Base-by-base conservation (phyloP, 106 monocot species). In the Allium sativum region DNA sequence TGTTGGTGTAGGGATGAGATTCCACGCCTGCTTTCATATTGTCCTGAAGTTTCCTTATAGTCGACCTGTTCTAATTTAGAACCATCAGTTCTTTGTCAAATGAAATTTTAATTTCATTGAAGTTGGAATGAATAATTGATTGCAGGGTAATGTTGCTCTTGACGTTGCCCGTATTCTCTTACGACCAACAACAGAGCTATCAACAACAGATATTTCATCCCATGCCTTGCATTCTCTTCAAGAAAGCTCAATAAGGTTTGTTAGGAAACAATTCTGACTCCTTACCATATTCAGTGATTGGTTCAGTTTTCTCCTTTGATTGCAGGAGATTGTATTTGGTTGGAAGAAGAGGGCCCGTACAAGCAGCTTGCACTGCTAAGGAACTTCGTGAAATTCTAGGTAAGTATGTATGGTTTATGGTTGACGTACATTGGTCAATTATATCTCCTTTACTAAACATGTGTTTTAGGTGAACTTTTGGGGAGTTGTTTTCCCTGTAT, bases 121-220 rank as follows among this genome's bases (percentile, higher is more conserved):
- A 31, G 31, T 0, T 31, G 31, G 31, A 31, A 31, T 31, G 31
- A 47, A 20, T 42, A 10, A 31, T 21, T 42, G 57, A 41, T 77
- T 83, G 69, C 65, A 98, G 91, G 96, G 96, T 57, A 98, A 98
- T 88, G 96, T 98, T 46, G 91, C 96, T 68, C 84, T 98, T 57
- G 87, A 92, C 83, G 92, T 85, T 70, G 91, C 91, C 53, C 84
- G 96, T 52, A 91, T 98, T 78, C 96, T 91, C 82, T 63, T 98
- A 57, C 74, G 78, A 5, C 87, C 84, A 22, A 66, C 62, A 51
- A 61, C 46, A 61, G 82, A 91, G 52, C 70, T 98, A 46, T 84
- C 73, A 55, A 78, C 75, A 65, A 96, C 91, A 78, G 92, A 99
- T 72, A 92, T 99, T 62, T 80, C 92, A 21, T 82, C 77, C 42